phyloP scores from a whole-genome alignment of 805 yeast genomes.

The Candida boleticola region DNA sequence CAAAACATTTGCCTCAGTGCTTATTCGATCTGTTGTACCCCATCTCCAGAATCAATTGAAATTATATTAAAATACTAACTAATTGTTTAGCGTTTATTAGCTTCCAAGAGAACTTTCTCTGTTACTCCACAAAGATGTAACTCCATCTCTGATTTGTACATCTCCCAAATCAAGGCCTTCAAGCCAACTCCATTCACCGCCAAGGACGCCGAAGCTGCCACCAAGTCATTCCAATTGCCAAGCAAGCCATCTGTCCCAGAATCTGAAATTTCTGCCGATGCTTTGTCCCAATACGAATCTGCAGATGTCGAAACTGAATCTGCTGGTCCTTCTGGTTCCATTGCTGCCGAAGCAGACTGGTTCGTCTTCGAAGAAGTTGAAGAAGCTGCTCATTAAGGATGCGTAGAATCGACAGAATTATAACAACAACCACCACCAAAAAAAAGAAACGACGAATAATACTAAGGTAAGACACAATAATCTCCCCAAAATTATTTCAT shows the following conservation, averaged over 20 bases:
- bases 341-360: conserved; percentile 67
- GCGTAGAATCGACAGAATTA: no score
- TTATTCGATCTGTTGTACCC: no score
- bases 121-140: conserved; percentile 47
- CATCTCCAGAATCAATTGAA: no score
- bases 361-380: conserved; percentile 69
- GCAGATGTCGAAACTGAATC: conserved; percentile 68
- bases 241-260: conserved; percentile 73
- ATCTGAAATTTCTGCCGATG: conserved; percentile 66
- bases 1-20: no score
- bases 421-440: no score
- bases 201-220: conserved; percentile 73
- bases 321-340: conserved; percentile 28
- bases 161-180: conserved; percentile 83
- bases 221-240: conserved; percentile 83
- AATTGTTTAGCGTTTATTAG: conserved; percentile 28
- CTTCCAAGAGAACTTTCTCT: conserved; percentile 38
- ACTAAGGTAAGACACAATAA: no score
- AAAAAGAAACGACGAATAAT: no score
- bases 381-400: conserved; percentile 53
- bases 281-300: conserved; percentile 65
- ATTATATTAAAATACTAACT: conserved; percentile 3
- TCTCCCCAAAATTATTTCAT: no score
- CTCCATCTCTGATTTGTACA: conserved; percentile 79
- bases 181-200: conserved; percentile 77